Evolutionary conservation across 2,329 filamentous ascomycete genomes (phyloP), one percentile per base, ranked within the genome.

Genomic region (Volutella citrinella): DNA sequence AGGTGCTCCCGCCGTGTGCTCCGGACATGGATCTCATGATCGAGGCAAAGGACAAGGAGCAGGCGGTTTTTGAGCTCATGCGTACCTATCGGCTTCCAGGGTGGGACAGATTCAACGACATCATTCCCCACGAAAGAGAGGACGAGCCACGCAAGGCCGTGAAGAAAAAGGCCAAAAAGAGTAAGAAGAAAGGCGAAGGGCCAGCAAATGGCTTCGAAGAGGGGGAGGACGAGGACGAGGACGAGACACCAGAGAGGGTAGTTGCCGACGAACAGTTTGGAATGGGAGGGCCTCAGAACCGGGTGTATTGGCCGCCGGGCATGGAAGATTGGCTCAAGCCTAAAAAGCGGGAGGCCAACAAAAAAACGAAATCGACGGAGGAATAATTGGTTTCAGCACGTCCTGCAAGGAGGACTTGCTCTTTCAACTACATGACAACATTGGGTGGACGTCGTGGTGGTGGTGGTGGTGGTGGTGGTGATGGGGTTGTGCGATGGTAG

Each of bases 1-100:
- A 74, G 45, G 85, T 81, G 1, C 63, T 97, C 1, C 91, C 91
- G 1, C 90, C 91, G 0, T 96, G 91, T 51, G 72, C 81, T 5
- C 68, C 78, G 2, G 81, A 84, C 19, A 93, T 94, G 84, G 91
- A 96, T 55, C 70, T 97, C n/a, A 97, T 97, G 91, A 96, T 97
- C 40, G 91, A 97, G 65, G 91, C 91, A 29, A 97, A 97, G 59
- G 91, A 96, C 56, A 97, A 97, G 62, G 91, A 97, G 58, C 91
- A 97, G 60, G 89, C 91, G 1, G 88, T 96, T 0, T 95, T 97
- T 51, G 88, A 95, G 45, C 72, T 97, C 13, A 96, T 96, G 89
- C 76, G 84, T 15, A 89, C 73, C 0, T 95, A 89, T 59, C 89
- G 83, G 51, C 70, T 97, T 1, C 87, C 89, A 0, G 89, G 89